Conservation (phyloP, 2,329 filamentous ascomycete species). For the Aspergillus sojae region DNA sequence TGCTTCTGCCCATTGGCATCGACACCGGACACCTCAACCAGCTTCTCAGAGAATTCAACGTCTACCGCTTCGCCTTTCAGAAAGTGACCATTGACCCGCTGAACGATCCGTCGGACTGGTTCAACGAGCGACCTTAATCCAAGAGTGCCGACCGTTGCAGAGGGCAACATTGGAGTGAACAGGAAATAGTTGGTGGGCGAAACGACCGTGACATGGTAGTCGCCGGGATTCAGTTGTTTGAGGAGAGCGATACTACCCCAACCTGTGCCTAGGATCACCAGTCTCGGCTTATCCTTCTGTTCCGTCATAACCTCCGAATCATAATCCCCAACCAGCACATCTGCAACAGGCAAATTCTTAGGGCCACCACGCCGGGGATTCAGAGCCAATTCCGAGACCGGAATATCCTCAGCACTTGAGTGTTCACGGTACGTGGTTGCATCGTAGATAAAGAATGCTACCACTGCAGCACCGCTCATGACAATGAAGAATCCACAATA, state of each 20-base stretch:
- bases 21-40: slow-evolving; percentile 80
- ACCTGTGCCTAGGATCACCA: slow-evolving; percentile 90
- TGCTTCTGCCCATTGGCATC: slow-evolving; percentile 72
- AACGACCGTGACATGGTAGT: slow-evolving; percentile 94
- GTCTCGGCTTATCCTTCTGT: slow-evolving; percentile 83
- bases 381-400: slow-evolving; percentile 81
- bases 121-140: slow-evolving; percentile 90
- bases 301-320: slow-evolving; percentile 70
- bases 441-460: slow-evolving; percentile 92
- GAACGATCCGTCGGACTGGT: slow-evolving; percentile 82
- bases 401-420: slow-evolving; percentile 68
- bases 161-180: slow-evolving; percentile 97
- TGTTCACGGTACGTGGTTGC: slow-evolving; percentile 83
- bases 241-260: slow-evolving; percentile 93
- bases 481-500: slow-evolving; percentile 75
- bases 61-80: slow-evolving; percentile 84
- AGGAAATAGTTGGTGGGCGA: slow-evolving; percentile 96
- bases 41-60: slow-evolving; percentile 86
- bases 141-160: slow-evolving; percentile 92
- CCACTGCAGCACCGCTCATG: slow-evolving; percentile 68
- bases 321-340: slow-evolving; percentile 85
- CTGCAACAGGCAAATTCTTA: slow-evolving; percentile 91
- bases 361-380: slow-evolving; percentile 81
- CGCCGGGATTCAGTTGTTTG: slow-evolving; percentile 84
- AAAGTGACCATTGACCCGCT: slow-evolving; percentile 81